Conservation (phyloP, 306 rosid genomes). For the Pterocarpus santalinus region DNA sequence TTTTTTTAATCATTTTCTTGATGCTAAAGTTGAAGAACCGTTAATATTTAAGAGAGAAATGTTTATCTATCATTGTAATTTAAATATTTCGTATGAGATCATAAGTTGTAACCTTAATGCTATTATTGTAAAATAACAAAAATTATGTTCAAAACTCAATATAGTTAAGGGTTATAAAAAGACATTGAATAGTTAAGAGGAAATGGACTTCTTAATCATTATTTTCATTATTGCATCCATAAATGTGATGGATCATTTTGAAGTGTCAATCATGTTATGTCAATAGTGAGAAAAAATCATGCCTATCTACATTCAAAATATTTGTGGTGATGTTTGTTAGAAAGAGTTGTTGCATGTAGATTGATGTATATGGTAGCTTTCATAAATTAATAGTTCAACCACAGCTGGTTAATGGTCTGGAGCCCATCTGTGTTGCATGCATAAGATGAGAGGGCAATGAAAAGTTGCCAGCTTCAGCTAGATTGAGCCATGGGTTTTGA, state of each 20-base stretch:
- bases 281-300: background rate
- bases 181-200: background rate
- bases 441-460: constrained; percentile 14
- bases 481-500: background rate
- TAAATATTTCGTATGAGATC: no score
- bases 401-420: constrained; percentile 43
- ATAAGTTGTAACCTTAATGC: no score
- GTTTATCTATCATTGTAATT: background rate
- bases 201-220: background rate
- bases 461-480: constrained; percentile 8
- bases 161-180: no score
- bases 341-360: background rate
- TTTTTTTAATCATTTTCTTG: background rate
- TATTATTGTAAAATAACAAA: no score
- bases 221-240: constrained; percentile 13
- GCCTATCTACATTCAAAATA: background rate
- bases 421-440: constrained; percentile 43
- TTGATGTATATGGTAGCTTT: background rate
- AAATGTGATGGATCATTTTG: constrained; percentile 37
- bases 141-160: background rate
- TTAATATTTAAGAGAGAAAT: background rate
- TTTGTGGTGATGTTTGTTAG: constrained; percentile 28
- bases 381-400: background rate
- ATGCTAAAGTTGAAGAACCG: background rate
- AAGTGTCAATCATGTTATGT: constrained; percentile 35